These are phyloP conservation scores for Solanum appendiculatum DNA, from an alignment of 257 asterid genomes.

Conservation along the genomic window DNA sequence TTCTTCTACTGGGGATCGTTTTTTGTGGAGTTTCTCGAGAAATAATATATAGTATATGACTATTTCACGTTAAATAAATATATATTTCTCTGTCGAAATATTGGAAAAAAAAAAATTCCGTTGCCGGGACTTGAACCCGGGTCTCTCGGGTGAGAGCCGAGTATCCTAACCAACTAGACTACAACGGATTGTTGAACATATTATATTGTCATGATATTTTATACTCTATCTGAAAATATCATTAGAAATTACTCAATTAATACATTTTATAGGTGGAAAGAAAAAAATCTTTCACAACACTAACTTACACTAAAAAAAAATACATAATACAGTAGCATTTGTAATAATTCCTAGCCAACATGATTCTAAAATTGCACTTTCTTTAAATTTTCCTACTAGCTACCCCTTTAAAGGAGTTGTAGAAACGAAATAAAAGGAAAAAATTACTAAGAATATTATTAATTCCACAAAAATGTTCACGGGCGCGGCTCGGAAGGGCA, in stretches of 20 bases:
- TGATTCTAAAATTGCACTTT: neutral
- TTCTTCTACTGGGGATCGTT: neutral
- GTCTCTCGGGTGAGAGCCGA: slow-evolving; percentile 99
- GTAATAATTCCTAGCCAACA: neutral
- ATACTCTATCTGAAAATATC: too few species aligned
- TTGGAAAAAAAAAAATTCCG: neutral
- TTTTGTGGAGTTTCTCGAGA: neutral
- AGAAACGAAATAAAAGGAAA: neutral
- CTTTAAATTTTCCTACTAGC: neutral
- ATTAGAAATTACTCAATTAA: neutral
- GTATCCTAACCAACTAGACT: slow-evolving; percentile 98
- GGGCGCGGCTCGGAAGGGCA: neutral
- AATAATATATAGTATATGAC: neutral
- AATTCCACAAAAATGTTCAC: neutral
- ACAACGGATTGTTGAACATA: slow-evolving; percentile 38
- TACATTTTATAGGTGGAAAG: neutral
- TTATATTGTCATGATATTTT: neutral
- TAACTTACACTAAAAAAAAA: neutral
- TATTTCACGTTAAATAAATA: too few species aligned
- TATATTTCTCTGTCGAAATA: neutral
- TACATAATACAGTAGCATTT: neutral
- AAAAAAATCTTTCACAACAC: neutral
- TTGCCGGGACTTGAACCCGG: slow-evolving; percentile 58
- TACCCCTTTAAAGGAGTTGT: neutral
- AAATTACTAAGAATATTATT: neutral